Base-by-base conservation (phyloP, 139 green algal genomes). In the Coelastrella sp. region DNA sequence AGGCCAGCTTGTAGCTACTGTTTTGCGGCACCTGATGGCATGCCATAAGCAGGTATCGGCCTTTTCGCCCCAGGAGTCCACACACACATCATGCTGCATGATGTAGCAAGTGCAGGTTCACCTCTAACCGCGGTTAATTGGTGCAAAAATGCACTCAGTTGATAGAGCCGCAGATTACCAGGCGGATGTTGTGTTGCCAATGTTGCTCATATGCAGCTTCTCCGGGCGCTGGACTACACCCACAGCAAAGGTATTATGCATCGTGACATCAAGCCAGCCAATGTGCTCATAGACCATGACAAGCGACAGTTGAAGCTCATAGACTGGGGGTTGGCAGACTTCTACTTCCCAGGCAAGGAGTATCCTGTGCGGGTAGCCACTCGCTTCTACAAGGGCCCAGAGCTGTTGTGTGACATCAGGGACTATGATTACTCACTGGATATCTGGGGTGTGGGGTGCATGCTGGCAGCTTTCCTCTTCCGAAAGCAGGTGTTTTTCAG, bases 281-380 rank as follows among this genome's bases (percentile, higher is more conserved):
- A 98, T 91, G 93, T 96, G 78, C 85, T 99, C 94, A 99, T 99
- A 89, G 98, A 99, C 93, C 98, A 99, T 92, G 92, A 95, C 73
- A 94, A 96, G 92, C 92, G 94, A 20, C 89, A 98, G 94, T 94
- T 99, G 84, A 93, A 96, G 74, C 95, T 99, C 72, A 99, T 99
- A 84, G 98, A 99, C 94, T 99, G 98, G 98, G 98, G 98, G 49
- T 94, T 99, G 8, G 98, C 98, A 66, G 98, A 99, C 93, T 99
- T 99, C 87, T 99, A 99, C 93, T 97, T 99, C 87, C 98, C 98
- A 11, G 78, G 78, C 63, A 91, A 91, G 75, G 87, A 91, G 78
- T 91, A 91, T 56, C 87, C 87, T 12, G 87, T 91, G 22, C 78
- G 87, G 0, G 87, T 91, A 24, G 93, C 94, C 80, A 96, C 94